phyloP scores from a whole-genome alignment of 805 yeast species.

The Grigorovia yakushimaensis region DNA sequence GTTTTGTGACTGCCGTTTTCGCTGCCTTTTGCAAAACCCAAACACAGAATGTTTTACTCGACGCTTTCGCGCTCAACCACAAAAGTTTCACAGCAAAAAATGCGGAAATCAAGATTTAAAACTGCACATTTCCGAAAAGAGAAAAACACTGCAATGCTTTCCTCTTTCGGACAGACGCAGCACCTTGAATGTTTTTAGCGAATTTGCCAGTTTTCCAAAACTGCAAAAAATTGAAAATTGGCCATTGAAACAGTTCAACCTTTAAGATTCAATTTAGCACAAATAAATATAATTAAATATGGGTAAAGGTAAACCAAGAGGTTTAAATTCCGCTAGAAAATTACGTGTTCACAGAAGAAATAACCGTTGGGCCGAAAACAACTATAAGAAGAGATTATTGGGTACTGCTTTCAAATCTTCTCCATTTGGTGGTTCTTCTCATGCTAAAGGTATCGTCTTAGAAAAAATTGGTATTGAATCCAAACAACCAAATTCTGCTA shows the following conservation, averaged over 20 bases:
- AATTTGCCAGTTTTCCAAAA: not conserved
- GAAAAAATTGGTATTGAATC: conserved; percentile 99
- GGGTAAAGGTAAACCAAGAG: conserved; percentile 99
- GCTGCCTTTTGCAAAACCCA: no score
- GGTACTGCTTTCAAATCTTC: conserved; percentile 99
- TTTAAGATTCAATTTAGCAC: not conserved
- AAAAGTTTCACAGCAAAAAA: no score
- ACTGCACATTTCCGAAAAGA: no score
- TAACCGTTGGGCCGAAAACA: conserved; percentile 99
- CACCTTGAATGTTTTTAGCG: no score
- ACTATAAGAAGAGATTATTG: conserved; percentile 96
- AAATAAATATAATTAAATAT: conserved; percentile 38
- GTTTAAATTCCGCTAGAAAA: conserved; percentile 99
- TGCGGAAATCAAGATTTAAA: no score
- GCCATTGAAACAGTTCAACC: not conserved
- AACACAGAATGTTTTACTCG: no score
- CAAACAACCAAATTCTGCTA: conserved; percentile 99
- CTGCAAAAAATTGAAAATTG: not conserved
- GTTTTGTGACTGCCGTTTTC: no score
- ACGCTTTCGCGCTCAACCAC: no score
- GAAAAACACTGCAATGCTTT: not conserved
- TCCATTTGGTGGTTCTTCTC: conserved; percentile 99
- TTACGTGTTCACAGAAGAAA: conserved; percentile 99
- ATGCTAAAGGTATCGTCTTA: conserved; percentile 99
- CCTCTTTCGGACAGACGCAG: not conserved